Base-by-base conservation (phyloP, 345 rosid species). In the Schrenkiella parvula region DNA sequence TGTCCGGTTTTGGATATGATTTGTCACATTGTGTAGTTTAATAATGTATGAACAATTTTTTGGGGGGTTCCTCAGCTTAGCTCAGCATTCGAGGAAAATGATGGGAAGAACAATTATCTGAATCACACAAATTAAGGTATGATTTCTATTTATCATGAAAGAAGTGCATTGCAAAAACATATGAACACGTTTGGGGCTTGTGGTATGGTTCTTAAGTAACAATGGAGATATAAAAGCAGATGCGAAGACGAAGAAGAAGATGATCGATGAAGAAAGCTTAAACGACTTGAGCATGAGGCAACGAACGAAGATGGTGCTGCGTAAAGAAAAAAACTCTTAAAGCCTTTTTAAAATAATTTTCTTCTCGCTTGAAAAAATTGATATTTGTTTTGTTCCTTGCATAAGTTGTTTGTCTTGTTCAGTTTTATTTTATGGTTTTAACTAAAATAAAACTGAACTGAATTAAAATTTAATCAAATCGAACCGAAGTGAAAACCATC, bases 261-360 rank as follows among this genome's bases (percentile, higher is more conserved):
- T 0, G 12, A 31, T 29, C 31, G 77, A 60, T 17, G 81, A 72
- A 56, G 77, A 71, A 9, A 58, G 32, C 14, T 61, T 78, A 17
- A 55, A 60, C 19, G 71, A 58, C 0, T 43, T 46, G 63, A 88
- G 93, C 57, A 18, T 82, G n/a, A 84, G 89, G 68, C 23, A 64
- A 54, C 76, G 86, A 55, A 72, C 15, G 34, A 86, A 82, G 83
- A 63, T 64, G 82, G 41, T 81, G 32, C 64, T 11, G 35, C 46
- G 29, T 54, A 32, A n/a, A 32, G 43, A 61, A 19, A n/a, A 51
- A 17, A 39, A n/a, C 23, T 21, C n/a, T 43, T 18, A 12, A 8
- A 0, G 18, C 63, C n/a, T 17, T 54, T 44, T 34, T 17, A 2
- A 34, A 42, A 29, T 68, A 41, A 11, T 35, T 22, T 46, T 37